Conservation (phyloP, 768 basidiomycete genomes). For the Calocybe gangraenosa region DNA sequence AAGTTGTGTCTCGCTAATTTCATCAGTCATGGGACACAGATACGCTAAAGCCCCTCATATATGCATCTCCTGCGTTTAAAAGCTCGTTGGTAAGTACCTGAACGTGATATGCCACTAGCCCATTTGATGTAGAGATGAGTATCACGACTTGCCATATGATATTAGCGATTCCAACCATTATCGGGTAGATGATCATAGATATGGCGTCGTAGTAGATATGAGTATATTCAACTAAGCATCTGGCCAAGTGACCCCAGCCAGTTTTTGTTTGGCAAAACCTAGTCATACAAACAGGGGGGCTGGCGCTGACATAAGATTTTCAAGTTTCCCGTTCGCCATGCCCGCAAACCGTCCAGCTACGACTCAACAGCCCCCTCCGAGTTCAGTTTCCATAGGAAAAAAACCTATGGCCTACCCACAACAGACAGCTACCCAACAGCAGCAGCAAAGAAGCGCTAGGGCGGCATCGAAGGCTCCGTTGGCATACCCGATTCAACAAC, state of each 20-base stretch:
- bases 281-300: conserved; percentile 11
- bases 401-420: conserved; percentile 80
- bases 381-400: conserved; percentile 86
- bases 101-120: no score
- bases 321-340: conserved; percentile 22
- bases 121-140: no score
- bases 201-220: no score
- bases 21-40: no score
- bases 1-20: no score
- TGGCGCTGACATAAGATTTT: conserved; percentile 24
- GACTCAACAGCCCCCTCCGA: conserved; percentile 46
- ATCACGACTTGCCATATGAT: no score
- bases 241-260: not conserved
- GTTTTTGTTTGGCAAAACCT: conserved; percentile 16
- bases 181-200: no score
- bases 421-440: conserved; percentile 30
- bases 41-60: no score
- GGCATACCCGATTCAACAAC: conserved; percentile 31
- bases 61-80: no score
- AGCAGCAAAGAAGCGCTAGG: conserved; percentile 39
- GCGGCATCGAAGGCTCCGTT: conserved; percentile 45
- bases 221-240: no score
- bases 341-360: conserved; percentile 20
- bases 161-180: no score
- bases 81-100: no score